Evolutionary conservation across 768 basidiomycete genomes (phyloP).

Genomic region (Mycena leptocephala): DNA sequence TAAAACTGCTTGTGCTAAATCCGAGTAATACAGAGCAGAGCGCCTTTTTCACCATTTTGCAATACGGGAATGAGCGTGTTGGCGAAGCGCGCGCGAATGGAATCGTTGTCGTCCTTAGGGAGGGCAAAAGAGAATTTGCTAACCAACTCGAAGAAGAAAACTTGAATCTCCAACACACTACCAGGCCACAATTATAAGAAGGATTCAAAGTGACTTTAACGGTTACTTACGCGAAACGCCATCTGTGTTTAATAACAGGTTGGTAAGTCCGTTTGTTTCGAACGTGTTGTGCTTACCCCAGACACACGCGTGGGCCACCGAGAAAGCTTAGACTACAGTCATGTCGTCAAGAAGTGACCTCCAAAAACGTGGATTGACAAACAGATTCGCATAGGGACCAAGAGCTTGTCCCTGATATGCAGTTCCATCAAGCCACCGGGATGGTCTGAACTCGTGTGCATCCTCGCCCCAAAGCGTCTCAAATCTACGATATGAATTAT

Average conservation of each 20-base stretch:
- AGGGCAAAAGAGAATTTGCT: constrained; percentile 1
- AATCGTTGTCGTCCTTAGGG: neutral
- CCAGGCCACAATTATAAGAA: neutral
- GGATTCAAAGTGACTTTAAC: no score
- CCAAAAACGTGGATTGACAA: neutral
- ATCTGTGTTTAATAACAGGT: no score
- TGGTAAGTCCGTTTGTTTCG: neutral
- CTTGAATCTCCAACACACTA: constrained; percentile 19
- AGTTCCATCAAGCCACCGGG: constrained; percentile 1
- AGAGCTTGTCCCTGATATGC: neutral
- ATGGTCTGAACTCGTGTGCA: constrained; percentile 7
- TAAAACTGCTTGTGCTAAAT: neutral
- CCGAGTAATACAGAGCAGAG: neutral
- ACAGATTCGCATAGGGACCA: constrained; percentile 25
- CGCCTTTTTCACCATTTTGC: neutral
- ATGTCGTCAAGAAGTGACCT: neutral
- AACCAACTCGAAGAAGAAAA: constrained; percentile 7
- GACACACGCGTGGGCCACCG: constrained; percentile 2
- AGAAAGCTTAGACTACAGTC: neutral
- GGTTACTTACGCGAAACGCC: constrained; percentile 12
- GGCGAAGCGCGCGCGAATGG: neutral
- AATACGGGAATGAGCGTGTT: neutral
- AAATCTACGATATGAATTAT: neutral
- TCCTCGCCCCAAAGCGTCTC: constrained; percentile 21
- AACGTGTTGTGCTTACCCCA: constrained; percentile 1